phyloP scores from a whole-genome alignment of 2,329 filamentous ascomycete genomes.

The Xylariales sp. region DNA sequence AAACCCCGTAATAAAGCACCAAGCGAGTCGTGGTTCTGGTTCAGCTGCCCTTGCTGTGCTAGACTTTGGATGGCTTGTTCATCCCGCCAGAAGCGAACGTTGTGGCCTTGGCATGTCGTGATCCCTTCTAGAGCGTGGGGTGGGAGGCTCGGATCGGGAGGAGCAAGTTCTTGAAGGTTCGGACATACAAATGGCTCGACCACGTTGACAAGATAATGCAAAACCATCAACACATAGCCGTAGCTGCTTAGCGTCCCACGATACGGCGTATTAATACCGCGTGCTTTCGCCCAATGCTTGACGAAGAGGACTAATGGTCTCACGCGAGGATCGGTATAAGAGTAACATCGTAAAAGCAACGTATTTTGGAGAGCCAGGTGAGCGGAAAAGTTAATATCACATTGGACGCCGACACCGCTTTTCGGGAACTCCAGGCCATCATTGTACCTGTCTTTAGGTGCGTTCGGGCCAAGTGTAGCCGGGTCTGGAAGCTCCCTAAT shows the following conservation, averaged over 20 bases:
- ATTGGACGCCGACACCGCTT: conserved; percentile 81
- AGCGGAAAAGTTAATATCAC: conserved; percentile 92
- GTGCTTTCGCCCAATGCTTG: conserved; percentile 89
- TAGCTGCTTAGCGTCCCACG: conserved; percentile 89
- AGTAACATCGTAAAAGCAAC: conserved; percentile 83
- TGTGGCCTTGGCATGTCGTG: conserved; percentile 69
- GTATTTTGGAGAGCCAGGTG: conserved; percentile 88
- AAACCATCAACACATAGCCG: conserved; percentile 90
- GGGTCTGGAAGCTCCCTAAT: conserved; percentile 62
- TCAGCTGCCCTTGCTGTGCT: conserved; percentile 69
- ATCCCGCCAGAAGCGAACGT: conserved; percentile 82
- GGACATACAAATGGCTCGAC: conserved; percentile 83
- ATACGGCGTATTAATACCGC: conserved; percentile 88
- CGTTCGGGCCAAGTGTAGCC: conserved; percentile 61
- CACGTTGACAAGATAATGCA: conserved; percentile 90
- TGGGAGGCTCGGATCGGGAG: conserved; percentile 53
- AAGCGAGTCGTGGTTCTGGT: conserved; percentile 75
- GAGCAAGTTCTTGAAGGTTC: conserved; percentile 76
- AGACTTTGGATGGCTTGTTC: conserved; percentile 75
- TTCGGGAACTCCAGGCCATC: conserved; percentile 82
- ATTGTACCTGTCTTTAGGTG: conserved; percentile 64
- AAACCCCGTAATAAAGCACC: conserved; percentile 82
- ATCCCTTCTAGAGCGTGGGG: conserved; percentile 54
- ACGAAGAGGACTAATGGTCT: conserved; percentile 84
- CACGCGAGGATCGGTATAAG: conserved; percentile 80